Evolutionary conservation across 306 rosid species (phyloP).

Genomic region (Benincasa hispida): DNA sequence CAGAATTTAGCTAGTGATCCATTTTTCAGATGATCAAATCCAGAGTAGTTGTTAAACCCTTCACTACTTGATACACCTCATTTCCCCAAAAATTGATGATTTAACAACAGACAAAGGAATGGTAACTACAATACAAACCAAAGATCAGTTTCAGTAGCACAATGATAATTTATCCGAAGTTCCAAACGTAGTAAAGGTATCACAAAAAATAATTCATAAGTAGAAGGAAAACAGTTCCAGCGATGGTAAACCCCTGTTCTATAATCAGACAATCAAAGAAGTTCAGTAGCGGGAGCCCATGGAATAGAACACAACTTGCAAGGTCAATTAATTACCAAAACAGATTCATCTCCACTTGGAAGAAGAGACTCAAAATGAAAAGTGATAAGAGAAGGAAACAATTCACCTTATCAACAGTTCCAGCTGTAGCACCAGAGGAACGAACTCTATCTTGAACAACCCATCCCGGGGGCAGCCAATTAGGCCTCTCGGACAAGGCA

Average conservation of each 20-base stretch:
- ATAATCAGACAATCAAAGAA: neutral
- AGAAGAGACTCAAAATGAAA: neutral
- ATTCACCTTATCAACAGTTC: conserved; percentile 33
- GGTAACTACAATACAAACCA: neutral
- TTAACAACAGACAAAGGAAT: neutral
- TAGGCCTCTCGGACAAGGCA: neutral
- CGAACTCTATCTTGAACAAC: conserved; percentile 29
- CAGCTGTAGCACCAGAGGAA: conserved; percentile 46
- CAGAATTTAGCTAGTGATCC: neutral
- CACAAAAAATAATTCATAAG: neutral
- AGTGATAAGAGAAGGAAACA: neutral
- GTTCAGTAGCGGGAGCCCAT: neutral
- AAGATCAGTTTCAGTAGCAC: neutral
- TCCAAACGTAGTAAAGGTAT: neutral
- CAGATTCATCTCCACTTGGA: neutral
- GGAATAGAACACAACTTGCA: neutral
- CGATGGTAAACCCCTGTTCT: neutral
- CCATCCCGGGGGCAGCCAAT: conserved; percentile 46
- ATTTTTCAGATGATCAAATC: neutral
- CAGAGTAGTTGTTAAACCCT: neutral
- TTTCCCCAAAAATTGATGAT: neutral
- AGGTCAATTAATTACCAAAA: neutral
- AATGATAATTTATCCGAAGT: neutral
- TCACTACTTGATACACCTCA: neutral
- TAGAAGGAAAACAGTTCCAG: neutral